phyloP scores from a whole-genome alignment of 768 basidiomycete species.

The Phylloporus sp. region DNA sequence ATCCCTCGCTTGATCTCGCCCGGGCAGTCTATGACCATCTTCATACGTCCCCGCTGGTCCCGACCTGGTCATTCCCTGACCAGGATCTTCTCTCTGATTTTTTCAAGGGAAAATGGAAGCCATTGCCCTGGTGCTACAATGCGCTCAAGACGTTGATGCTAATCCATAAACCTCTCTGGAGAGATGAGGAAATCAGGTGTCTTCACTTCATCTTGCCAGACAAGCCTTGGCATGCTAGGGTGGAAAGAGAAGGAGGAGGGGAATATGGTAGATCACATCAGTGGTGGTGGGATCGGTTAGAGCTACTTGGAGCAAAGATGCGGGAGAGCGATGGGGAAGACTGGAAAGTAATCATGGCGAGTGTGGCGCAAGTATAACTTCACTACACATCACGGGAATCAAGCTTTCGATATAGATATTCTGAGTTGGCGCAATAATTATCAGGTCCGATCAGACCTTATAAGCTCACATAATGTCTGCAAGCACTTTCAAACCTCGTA shows the following conservation, averaged over 20 bases:
- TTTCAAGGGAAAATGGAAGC: conserved; percentile 75
- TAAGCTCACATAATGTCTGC: no score
- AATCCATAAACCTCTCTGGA: conserved; percentile 74
- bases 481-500: no score
- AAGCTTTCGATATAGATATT: no score
- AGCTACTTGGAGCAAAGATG: conserved; percentile 39
- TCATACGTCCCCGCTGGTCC: conserved; percentile 45
- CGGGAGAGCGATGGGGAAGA: conserved; percentile 39
- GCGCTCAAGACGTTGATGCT: conserved; percentile 81
- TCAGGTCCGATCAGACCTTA: no score
- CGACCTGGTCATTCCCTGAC: conserved; percentile 74
- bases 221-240: conserved; percentile 76
- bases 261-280: conserved; percentile 51
- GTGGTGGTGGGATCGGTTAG: conserved; percentile 82
- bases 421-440: no score
- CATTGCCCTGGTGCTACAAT: conserved; percentile 85
- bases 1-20: conserved; percentile 59
- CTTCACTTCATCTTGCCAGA: conserved; percentile 83
- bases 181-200: conserved; percentile 79
- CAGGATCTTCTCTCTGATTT: conserved; percentile 84
- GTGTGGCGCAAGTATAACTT: conserved; percentile 34
- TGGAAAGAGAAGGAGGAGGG: conserved; percentile 34
- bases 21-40: conserved; percentile 44
- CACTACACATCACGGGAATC: neutral
- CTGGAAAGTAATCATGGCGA: conserved; percentile 47